Base-by-base conservation (phyloP, 2,329 filamentous ascomycete genomes). In the Endoconidiophora laricicola region DNA sequence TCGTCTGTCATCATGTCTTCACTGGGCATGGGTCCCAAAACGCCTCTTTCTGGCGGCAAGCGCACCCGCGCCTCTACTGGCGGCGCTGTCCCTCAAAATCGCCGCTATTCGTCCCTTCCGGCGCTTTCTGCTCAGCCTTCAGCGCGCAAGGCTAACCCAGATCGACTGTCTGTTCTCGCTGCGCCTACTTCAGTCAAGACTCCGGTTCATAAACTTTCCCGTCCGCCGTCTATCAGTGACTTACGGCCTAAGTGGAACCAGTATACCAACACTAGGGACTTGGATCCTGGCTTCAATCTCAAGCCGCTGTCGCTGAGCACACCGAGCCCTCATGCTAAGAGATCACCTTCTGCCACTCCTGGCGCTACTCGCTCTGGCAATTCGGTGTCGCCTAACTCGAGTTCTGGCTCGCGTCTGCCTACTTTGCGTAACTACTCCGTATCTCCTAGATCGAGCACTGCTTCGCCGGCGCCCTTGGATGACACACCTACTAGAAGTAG, bases 201-300 rank as follows among this genome's bases (percentile, higher is more conserved):
- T 57, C 61, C 52, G 63, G 56, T 63, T 58, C 44, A 62, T 6
- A 58, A 50, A 58, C 44, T 66, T 45, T 61, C 70, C 49, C 67
- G 71, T 46, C 66, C 73, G 50, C 60, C 66, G 38, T 66, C 69
- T 2, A 68, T 68, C 9, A 56, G 70, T 33, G 61, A 73, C 52
- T 69, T 74, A 51, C 77, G 81, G 46, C 85, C 85, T 3, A 73
- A 78, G 52, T 91, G 85, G 85, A 90, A 80, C 59, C 60, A 59
- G 9, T 83, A 79, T 26, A 76, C 78, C 4, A 86, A 81, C 57
- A 73, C 75, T 3, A 66, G 66, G 5, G 73, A 78, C 54, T 67
- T 78, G n/a, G 72, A 81, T 29, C 73, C 76, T n/a, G 78, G 79
- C 23, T 79, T 83, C 61, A 76, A 77, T 60, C 82, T 78, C 64